phyloP scores from a whole-genome alignment of 2,329 filamentous ascomycete genomes.

The Aspergillus neotritici region DNA sequence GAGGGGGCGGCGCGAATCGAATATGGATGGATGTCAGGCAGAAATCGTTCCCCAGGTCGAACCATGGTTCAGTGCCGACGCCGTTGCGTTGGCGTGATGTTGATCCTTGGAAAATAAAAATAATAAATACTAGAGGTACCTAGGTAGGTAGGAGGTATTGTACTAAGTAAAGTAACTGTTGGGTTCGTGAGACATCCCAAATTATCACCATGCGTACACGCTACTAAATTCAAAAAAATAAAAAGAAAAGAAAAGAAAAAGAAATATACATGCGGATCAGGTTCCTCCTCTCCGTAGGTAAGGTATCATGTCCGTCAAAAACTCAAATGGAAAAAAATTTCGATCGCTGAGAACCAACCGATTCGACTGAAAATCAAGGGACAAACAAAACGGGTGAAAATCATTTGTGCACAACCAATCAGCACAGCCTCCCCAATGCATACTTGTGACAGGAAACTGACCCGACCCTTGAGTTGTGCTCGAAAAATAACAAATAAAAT shows the following conservation, averaged over 20 bases:
- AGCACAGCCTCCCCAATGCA: too few relatives aligned
- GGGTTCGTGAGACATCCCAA: constrained; percentile 12
- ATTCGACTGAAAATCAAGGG: not conserved
- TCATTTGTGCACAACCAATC: too few relatives aligned
- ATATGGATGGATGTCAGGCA: not conserved
- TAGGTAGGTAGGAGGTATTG: too few relatives aligned
- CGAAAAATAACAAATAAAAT: constrained; percentile 3
- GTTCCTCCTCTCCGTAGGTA: constrained; percentile 1
- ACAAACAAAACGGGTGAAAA: too few relatives aligned
- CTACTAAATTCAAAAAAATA: not conserved
- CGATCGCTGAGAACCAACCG: not conserved
- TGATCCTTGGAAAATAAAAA: not conserved
- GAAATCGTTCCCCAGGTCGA: not conserved
- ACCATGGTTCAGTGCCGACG: not conserved
- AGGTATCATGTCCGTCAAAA: not conserved
- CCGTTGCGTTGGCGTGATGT: too few relatives aligned
- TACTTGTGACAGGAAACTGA: too few relatives aligned
- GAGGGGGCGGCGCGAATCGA: not conserved
- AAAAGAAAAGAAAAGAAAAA: not conserved
- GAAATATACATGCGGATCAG: constrained; percentile 12
- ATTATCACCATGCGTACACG: constrained; percentile 7
- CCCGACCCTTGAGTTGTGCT: not conserved
- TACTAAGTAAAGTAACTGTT: constrained; percentile 6
- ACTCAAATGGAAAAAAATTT: constrained; percentile 1
- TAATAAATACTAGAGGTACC: not conserved